Conservation (phyloP, 2,329 filamentous ascomycete genomes). For the Cladosporium sp. region DNA sequence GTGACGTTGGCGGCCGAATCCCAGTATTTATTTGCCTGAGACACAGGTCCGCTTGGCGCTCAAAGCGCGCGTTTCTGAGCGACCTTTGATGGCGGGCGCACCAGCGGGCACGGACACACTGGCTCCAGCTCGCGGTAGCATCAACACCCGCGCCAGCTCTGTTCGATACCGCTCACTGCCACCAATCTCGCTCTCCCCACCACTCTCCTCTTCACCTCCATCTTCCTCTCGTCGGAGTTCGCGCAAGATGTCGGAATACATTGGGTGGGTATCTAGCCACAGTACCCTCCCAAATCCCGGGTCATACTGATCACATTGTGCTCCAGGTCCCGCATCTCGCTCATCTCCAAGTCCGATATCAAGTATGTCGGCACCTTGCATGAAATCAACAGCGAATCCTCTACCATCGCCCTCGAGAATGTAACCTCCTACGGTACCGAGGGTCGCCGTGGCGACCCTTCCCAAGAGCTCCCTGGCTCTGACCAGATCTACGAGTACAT, state of each 20-base stretch:
- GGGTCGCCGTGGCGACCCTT: conserved; percentile 70
- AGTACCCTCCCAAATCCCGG: neutral
- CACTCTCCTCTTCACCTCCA: neutral
- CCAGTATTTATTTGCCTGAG: neutral
- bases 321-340: conserved; percentile 78
- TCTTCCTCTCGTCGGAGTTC: neutral
- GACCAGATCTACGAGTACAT: conserved; percentile 97
- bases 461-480: conserved; percentile 76
- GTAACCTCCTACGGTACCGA: conserved; percentile 93
- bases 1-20: neutral
- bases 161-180: neutral
- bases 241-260: conserved; percentile 53
- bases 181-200: neutral
- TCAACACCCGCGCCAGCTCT: neutral
- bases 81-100: neutral
- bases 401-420: conserved; percentile 94
- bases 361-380: conserved; percentile 91
- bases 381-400: conserved; percentile 96
- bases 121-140: neutral
- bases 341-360: conserved; percentile 97
- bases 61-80: neutral
- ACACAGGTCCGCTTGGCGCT: neutral
- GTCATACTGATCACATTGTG: conserved; percentile 20
- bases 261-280: conserved; percentile 43
- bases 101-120: neutral